A percentile compares a stretch with the other conserved stretches of the same genome.
These are phyloP conservation scores for Hyphodiscus sp. DNA, from an alignment of 2,329 filamentous ascomycete species.

Conservation along the genomic window DNA sequence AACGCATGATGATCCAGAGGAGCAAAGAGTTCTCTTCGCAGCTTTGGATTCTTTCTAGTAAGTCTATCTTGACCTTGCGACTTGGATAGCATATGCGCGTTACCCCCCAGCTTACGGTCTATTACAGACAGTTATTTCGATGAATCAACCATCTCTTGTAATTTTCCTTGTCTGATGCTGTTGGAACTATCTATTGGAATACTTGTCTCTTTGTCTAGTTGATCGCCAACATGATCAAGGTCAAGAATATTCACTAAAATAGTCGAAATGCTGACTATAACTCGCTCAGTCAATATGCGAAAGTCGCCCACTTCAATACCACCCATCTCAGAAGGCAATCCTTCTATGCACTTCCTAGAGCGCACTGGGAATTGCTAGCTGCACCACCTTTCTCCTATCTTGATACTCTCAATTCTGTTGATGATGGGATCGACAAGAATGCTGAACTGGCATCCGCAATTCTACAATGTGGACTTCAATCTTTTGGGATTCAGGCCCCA, in stretches of 20 bases:
- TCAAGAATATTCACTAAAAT: no score
- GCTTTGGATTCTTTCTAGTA: constrained; percentile 88
- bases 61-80: constrained; percentile 27
- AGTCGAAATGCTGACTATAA: no score
- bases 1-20: constrained; percentile 58
- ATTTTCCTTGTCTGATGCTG: background rate
- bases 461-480: constrained; percentile 58
- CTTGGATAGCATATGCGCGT: background rate
- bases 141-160: background rate
- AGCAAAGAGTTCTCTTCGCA: constrained; percentile 71
- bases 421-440: constrained; percentile 84
- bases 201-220: background rate
- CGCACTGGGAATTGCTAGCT: constrained; percentile 78
- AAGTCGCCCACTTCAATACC: constrained; percentile 78
- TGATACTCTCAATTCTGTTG: constrained; percentile 69
- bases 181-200: no score
- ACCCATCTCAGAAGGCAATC: constrained; percentile 86
- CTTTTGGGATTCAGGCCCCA: constrained; percentile 47
- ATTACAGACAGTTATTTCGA: no score
- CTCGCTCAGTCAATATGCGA: constrained; percentile 67
- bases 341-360: constrained; percentile 82
- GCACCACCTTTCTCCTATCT: constrained; percentile 77
- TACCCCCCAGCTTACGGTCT: no score
- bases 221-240: no score
- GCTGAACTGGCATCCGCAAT: constrained; percentile 77